Percentiles rank a stretch among this genome's conserved stretches.
Conservation (phyloP, 108 stramenopile genomes). For the Parietichytrium sp. region DNA sequence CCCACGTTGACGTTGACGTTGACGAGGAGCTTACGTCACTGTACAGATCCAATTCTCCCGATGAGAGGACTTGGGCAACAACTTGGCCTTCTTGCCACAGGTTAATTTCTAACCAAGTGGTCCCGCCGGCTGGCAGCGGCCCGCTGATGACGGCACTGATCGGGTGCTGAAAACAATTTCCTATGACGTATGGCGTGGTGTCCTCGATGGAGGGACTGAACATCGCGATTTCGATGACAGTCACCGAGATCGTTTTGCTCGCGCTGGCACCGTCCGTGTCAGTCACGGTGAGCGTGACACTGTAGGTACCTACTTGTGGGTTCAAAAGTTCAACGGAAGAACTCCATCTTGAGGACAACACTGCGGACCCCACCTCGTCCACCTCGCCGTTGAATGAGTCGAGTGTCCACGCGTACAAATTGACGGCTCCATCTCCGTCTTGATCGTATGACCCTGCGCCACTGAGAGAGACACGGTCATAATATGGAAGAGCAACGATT, state of each 20-base stretch:
- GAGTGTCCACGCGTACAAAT: background rate
- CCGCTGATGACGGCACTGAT: background rate
- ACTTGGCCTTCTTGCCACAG: too few species aligned
- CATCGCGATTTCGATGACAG: background rate
- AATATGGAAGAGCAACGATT: background rate
- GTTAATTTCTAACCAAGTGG: background rate
- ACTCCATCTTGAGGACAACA: background rate
- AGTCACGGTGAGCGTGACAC: background rate
- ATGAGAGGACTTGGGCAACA: too few species aligned
- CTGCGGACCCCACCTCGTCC: background rate
- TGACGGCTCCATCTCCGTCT: background rate
- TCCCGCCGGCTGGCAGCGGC: background rate
- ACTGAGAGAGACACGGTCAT: background rate
- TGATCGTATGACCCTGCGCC: background rate
- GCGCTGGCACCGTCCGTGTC: conserved; percentile 7
- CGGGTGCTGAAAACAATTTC: background rate
- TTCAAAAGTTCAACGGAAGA: background rate
- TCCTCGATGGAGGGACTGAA: background rate
- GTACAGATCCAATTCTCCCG: too few species aligned
- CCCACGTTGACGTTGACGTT: too few species aligned
- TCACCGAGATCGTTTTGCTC: background rate
- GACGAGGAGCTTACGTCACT: too few species aligned
- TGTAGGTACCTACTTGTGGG: background rate
- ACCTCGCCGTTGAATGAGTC: background rate
- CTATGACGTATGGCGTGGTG: background rate